These are phyloP conservation scores for Coriolopsis trogii DNA, from an alignment of 1,284 basidiomycete genomes.

Conservation along the genomic window DNA sequence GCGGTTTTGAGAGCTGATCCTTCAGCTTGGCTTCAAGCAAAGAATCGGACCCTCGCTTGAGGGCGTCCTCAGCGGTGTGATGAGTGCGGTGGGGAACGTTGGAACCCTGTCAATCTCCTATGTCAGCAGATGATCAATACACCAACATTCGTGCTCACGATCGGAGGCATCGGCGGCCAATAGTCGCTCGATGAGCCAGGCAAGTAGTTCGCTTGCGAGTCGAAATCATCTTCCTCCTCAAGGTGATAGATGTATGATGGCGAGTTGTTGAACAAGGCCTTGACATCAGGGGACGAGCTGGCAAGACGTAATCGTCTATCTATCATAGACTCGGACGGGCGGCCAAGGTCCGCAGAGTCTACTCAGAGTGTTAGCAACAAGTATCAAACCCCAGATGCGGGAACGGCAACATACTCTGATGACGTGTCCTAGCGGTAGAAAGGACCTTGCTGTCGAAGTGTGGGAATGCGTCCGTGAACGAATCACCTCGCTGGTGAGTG, in stretches of 20 bases:
- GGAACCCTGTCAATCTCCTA: slow-evolving; percentile 56
- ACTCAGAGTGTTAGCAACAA: slow-evolving; percentile 1
- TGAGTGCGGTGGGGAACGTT: slow-evolving; percentile 60
- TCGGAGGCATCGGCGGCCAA: slow-evolving; percentile 78
- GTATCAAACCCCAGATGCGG: slow-evolving; percentile 4
- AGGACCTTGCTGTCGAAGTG: slow-evolving; percentile 97
- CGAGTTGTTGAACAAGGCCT: slow-evolving; percentile 87
- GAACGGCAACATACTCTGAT: slow-evolving; percentile 42
- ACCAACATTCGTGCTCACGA: slow-evolving; percentile 49
- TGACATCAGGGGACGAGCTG: slow-evolving; percentile 91
- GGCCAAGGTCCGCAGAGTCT: slow-evolving; percentile 79
- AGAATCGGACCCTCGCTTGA: slow-evolving; percentile 87
- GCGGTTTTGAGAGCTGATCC: slow-evolving; percentile 74
- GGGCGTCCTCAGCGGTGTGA: slow-evolving; percentile 69
- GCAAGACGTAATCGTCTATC: slow-evolving; percentile 82
- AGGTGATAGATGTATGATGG: slow-evolving; percentile 77
- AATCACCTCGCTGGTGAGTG: slow-evolving; percentile 84
- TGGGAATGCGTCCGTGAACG: slow-evolving; percentile 93
- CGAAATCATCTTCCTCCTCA: slow-evolving; percentile 61
- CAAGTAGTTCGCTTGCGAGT: slow-evolving; percentile 57
- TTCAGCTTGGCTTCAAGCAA: slow-evolving; percentile 86
- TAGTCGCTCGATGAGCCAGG: slow-evolving; percentile 58
- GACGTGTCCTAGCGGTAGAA: slow-evolving; percentile 73
- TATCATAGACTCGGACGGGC: slow-evolving; percentile 66
- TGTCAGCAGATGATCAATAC: slow-evolving; percentile 18